These are phyloP conservation scores for Mucor velutinosus DNA, from an alignment of 371 early-diverging fungal species.

Conservation along the genomic window DNA sequence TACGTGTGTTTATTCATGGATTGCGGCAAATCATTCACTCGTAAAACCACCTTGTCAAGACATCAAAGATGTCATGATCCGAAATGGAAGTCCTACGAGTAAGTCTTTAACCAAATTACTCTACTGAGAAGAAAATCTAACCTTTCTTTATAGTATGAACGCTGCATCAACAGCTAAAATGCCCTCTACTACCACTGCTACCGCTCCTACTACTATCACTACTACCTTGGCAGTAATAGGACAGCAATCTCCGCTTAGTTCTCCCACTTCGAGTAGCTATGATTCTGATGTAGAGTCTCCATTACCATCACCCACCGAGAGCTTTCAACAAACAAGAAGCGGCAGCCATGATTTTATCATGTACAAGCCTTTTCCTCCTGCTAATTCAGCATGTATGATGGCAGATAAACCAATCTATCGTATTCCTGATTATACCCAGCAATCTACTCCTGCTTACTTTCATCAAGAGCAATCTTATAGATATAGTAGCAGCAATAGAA, in stretches of 20 bases:
- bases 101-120: not conserved
- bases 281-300: constrained; percentile 45
- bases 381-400: constrained; percentile 7
- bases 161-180: not conserved
- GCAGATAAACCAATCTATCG: constrained; percentile 21
- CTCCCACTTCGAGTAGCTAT: constrained; percentile 26
- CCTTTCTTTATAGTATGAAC: not conserved
- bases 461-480: not conserved
- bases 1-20: constrained; percentile 46
- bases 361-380: constrained; percentile 16
- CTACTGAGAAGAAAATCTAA: not conserved
- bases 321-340: constrained; percentile 5
- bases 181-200: not conserved
- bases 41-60: constrained; percentile 70
- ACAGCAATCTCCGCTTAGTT: constrained; percentile 21
- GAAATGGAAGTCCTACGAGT: constrained; percentile 31
- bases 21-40: constrained; percentile 65
- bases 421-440: constrained; percentile 11
- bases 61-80: constrained; percentile 62
- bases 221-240: constrained; percentile 2
- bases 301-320: constrained; percentile 23
- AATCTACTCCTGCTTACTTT: not conserved
- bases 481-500: not conserved
- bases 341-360: constrained; percentile 4
- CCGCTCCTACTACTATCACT: not conserved